A percentile compares a stretch with the other conserved stretches of the same genome.
These are phyloP conservation scores for Trichopus zeylanicus DNA, from an alignment of 116 monocot genomes.

Conservation along the genomic window DNA sequence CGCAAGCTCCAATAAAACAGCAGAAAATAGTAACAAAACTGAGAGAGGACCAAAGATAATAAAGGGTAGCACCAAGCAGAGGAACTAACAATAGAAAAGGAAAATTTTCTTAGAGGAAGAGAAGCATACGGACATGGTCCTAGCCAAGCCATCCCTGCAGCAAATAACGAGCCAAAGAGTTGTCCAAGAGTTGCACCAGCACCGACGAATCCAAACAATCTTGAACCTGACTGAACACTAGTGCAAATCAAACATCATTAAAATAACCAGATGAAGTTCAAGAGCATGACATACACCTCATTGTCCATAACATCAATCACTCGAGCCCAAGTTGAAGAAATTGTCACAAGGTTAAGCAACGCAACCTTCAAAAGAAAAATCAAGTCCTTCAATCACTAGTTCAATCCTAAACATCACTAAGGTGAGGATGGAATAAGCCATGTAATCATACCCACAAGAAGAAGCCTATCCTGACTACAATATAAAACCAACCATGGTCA, in stretches of 20 bases:
- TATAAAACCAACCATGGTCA: slow-evolving; percentile 75
- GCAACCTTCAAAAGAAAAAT: slow-evolving; percentile 58
- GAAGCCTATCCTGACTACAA: slow-evolving; percentile 64
- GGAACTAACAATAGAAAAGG: background rate
- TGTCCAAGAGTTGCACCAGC: slow-evolving; percentile 97
- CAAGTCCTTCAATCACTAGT: background rate
- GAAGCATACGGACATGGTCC: slow-evolving; percentile 68
- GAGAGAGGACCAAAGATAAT: background rate
- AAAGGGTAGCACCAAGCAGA: too few species aligned
- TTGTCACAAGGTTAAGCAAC: slow-evolving; percentile 87
- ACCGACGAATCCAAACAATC: slow-evolving; percentile 98
- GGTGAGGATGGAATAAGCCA: background rate
- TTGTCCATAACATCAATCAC: slow-evolving; percentile 96
- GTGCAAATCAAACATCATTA: slow-evolving; percentile 12
- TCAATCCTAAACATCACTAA: background rate
- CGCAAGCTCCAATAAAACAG: slow-evolving; percentile 90
- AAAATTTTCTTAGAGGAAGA: background rate
- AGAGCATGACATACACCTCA: slow-evolving; percentile 54
- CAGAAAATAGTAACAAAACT: slow-evolving; percentile 84
- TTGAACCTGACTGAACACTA: slow-evolving; percentile 89
- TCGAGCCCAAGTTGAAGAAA: slow-evolving; percentile 96
- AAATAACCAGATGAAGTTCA: background rate
- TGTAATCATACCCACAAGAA: slow-evolving; percentile 76
- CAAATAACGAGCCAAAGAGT: slow-evolving; percentile 90
- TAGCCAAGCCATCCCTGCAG: slow-evolving; percentile 90